phyloP scores from a whole-genome alignment of 441 rosid genomes.

The Iberis amara region DNA sequence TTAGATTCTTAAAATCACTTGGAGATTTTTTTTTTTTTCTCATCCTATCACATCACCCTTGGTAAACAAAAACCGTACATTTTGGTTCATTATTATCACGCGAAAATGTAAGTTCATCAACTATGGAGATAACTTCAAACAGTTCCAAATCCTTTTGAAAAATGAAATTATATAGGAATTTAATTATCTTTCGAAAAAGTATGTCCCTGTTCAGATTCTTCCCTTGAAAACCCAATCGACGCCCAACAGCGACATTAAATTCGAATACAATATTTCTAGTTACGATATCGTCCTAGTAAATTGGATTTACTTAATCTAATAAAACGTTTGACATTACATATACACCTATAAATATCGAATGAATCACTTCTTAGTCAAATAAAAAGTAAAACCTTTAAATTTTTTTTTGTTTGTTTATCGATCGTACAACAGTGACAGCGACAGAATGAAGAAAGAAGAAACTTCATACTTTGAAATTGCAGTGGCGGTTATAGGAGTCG shows the following conservation, averaged over 20 bases:
- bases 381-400: neutral
- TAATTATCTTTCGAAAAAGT: no score
- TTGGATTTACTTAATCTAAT: conserved; percentile 9
- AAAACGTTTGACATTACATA: conserved; percentile 13
- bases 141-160: no score
- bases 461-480: neutral
- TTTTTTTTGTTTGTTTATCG: no score
- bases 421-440: no score
- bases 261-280: neutral
- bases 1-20: no score
- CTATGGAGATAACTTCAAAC: no score
- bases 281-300: conserved; percentile 10
- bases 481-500: conserved; percentile 1
- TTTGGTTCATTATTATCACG: no score
- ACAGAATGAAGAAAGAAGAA: neutral
- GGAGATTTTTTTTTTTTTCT: no score
- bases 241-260: neutral
- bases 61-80: no score
- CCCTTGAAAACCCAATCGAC: conserved; percentile 10
- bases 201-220: neutral
- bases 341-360: conserved; percentile 12
- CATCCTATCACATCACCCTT: no score
- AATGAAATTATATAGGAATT: no score
- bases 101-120: no score
- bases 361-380: neutral